These are phyloP conservation scores for Brassica incana DNA, from an alignment of 345 rosid genomes.

Conservation along the genomic window DNA sequence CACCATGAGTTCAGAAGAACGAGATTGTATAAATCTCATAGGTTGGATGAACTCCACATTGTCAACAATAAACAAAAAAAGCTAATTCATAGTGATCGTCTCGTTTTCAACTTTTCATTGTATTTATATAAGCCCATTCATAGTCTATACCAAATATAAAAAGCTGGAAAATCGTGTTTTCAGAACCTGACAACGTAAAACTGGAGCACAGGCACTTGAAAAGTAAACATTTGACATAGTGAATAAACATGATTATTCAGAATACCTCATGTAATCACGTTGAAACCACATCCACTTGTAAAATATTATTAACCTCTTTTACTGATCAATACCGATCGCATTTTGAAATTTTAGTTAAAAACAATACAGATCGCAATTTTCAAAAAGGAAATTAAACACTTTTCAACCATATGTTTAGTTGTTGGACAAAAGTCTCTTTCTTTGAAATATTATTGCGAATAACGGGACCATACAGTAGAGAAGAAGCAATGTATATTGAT, in stretches of 20 bases:
- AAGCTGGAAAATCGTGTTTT: background rate
- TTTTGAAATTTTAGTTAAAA: background rate
- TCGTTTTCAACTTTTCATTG: background rate
- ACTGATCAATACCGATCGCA: background rate
- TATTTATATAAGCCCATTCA: background rate
- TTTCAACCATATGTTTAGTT: slow-evolving; percentile 5
- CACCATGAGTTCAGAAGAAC: background rate
- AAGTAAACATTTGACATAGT: background rate
- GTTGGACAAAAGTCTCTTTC: background rate
- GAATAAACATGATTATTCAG: background rate
- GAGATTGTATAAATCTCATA: background rate
- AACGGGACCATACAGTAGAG: slow-evolving; percentile 2
- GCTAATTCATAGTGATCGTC: background rate
- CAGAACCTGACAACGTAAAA: background rate
- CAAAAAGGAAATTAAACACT: background rate
- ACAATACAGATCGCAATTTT: background rate
- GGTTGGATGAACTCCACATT: background rate
- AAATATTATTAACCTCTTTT: background rate
- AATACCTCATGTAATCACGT: background rate
- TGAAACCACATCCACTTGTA: slow-evolving; percentile 3
- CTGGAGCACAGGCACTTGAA: background rate
- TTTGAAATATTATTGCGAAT: background rate
- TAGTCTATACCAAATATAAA: background rate
- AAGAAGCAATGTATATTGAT: background rate
- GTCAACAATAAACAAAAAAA: background rate